Base-by-base conservation (phyloP, 805 yeast genomes). In the Jamesozyma hellenica region DNA sequence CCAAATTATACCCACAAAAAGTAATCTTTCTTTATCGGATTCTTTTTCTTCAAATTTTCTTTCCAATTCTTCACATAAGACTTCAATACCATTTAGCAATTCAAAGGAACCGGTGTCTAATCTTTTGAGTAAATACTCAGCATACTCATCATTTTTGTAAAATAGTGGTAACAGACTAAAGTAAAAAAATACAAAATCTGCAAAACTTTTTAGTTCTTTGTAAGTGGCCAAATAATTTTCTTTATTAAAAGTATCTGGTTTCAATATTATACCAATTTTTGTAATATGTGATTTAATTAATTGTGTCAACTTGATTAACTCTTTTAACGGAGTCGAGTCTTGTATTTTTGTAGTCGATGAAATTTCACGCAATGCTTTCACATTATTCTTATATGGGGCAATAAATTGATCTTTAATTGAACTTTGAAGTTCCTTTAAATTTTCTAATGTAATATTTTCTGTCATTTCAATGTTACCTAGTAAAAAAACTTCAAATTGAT, bases 241-340 rank as follows among this genome's bases (percentile, higher is more conserved):
- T 29, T 50, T 49, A 9, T 45, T 46, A 25, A 50, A 48, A 26
- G 46, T 52, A 7, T 48, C 53, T 16, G 58, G 57, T 16, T 55
- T 45, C 23, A 50, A 44, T 7, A 60, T 37, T 16, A 60, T 54
- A 28, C 65, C 66, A 9, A 83, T 64, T 55, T 84, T 84, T 2
- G 95, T 85, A 2, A 80, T 68, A 54, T 83, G 87, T 1, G 95
- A 87, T 56, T 70, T 77, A 8, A 80, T 65, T 30, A 85, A 62
- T 42, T 72, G 67, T 15, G 75, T 56, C 6, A 82, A 51, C 53
- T 85, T 86, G 4, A 53, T 57, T 13, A 83, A 50, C 49, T 85
- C 94, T 5, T 43, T 38, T 15, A 42, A 37, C 28, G 59, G 55
- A n/a, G 51, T 50, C 2, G 64, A 56, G 26, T 50, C 51, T 36